Percentiles rank a stretch among this genome's conserved stretches.
Conservation (phyloP, 768 basidiomycete genomes). For the Leccinum boreale region DNA sequence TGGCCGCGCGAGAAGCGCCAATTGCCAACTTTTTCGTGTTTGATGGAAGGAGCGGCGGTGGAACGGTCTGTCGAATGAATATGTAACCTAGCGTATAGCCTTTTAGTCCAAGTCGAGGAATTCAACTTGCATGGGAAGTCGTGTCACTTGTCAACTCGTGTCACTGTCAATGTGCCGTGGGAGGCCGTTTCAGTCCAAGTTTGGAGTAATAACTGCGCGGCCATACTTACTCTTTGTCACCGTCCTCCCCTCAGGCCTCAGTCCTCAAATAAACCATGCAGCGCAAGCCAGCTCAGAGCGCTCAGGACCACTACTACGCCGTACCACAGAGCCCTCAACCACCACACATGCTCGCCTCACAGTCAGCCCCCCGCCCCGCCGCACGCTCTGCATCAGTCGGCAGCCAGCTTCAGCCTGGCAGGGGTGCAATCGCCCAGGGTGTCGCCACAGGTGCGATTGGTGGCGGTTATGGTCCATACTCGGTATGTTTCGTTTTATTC, state of each 20-base stretch:
- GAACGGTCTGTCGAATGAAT: constrained; percentile 57
- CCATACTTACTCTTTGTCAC: neutral
- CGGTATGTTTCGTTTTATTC: constrained; percentile 45
- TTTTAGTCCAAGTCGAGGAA: neutral
- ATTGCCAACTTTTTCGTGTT: constrained; percentile 91
- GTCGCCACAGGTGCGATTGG: constrained; percentile 82
- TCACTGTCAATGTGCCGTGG: constrained; percentile 8
- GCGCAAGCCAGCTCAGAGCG: constrained; percentile 42
- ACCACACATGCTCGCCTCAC: constrained; percentile 28
- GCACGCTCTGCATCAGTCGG: constrained; percentile 27
- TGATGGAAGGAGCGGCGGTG: constrained; percentile 77
- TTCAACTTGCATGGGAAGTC: neutral
- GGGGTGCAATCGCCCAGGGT: constrained; percentile 64
- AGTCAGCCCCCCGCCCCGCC: constrained; percentile 22
- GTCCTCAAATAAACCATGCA: constrained; percentile 29
- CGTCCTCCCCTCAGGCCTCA: neutral
- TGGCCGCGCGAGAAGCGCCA: constrained; percentile 88
- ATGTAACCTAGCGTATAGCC: constrained; percentile 30
- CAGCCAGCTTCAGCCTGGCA: constrained; percentile 35
- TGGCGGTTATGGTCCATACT: constrained; percentile 81
- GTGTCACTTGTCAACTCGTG: neutral
- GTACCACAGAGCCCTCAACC: constrained; percentile 62
- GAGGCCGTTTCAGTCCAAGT: constrained; percentile 13
- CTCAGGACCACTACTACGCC: constrained; percentile 55
- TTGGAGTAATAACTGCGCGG: constrained; percentile 13